Conservation (phyloP, 345 rosid genomes). For the Nasturtium officinale region DNA sequence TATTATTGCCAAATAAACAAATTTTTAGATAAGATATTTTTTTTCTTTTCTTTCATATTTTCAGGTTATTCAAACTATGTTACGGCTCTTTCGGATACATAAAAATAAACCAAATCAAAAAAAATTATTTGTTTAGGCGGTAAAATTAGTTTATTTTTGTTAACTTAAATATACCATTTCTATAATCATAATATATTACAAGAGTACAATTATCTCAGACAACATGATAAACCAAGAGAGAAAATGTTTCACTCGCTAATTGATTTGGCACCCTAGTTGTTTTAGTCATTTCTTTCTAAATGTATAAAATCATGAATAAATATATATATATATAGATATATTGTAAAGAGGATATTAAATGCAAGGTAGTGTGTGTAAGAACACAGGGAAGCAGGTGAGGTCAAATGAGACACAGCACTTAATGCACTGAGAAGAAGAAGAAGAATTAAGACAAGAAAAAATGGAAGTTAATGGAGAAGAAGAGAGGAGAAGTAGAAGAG, state of each 20-base stretch:
- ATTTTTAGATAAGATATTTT: too few species aligned
- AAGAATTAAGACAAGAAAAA: conserved; percentile 16
- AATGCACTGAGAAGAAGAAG: conserved; percentile 35
- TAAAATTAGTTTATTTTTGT: not conserved
- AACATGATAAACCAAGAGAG: not conserved
- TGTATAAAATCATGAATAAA: conserved; percentile 3
- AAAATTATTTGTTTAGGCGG: not conserved
- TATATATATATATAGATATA: too few species aligned
- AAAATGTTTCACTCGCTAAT: not conserved
- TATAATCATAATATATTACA: not conserved
- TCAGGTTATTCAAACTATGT: not conserved
- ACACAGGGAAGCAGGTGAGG: conserved; percentile 39
- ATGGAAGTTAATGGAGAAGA: conserved; percentile 39
- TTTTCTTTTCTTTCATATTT: not conserved
- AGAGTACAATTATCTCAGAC: not conserved
- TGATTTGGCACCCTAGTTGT: conserved; percentile 1
- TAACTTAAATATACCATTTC: too few species aligned
- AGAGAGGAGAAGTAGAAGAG: conserved; percentile 31
- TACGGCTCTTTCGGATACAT: not conserved
- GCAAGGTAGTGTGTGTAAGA: conserved; percentile 40
- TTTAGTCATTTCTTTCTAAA: not conserved
- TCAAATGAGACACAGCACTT: conserved; percentile 34
- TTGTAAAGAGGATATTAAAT: conserved; percentile 26
- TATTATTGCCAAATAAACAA: too few species aligned
- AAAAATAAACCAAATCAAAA: not conserved